These are phyloP conservation scores for Suillus americanus DNA, from an alignment of 768 basidiomycete genomes.

Conservation along the genomic window DNA sequence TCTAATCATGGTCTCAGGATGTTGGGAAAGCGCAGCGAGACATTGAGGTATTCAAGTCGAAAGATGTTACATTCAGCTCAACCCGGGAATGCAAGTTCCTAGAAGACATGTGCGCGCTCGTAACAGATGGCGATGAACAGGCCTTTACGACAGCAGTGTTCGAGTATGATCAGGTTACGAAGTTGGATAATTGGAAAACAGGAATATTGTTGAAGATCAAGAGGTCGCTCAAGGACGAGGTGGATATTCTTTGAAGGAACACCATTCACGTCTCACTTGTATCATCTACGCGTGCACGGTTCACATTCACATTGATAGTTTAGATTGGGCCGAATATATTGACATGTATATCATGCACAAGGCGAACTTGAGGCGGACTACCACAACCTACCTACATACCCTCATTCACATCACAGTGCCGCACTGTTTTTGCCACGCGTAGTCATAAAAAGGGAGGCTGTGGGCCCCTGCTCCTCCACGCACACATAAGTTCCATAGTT, in stretches of 20 bases:
- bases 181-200: slow-evolving; percentile 97
- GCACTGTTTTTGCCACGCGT: not conserved
- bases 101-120: slow-evolving; percentile 72
- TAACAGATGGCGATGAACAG: slow-evolving; percentile 69
- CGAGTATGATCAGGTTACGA: slow-evolving; percentile 89
- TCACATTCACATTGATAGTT: not conserved
- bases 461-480: not conserved
- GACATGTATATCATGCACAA: not conserved
- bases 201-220: slow-evolving; percentile 88
- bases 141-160: slow-evolving; percentile 81
- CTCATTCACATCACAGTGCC: not conserved
- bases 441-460: not conserved
- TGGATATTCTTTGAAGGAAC: slow-evolving; percentile 27
- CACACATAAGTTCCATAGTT: not conserved
- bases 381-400: not conserved
- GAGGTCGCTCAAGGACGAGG: slow-evolving; percentile 66
- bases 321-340: not conserved
- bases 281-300: not conserved
- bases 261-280: not conserved
- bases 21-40: slow-evolving; percentile 80
- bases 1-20: slow-evolving; percentile 55
- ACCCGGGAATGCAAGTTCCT: slow-evolving; percentile 94
- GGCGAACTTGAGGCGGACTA: not conserved
- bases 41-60: slow-evolving; percentile 70
- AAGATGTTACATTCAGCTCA: slow-evolving; percentile 81